phyloP scores from a whole-genome alignment of 805 yeast species.

The Candida chauliodis region DNA sequence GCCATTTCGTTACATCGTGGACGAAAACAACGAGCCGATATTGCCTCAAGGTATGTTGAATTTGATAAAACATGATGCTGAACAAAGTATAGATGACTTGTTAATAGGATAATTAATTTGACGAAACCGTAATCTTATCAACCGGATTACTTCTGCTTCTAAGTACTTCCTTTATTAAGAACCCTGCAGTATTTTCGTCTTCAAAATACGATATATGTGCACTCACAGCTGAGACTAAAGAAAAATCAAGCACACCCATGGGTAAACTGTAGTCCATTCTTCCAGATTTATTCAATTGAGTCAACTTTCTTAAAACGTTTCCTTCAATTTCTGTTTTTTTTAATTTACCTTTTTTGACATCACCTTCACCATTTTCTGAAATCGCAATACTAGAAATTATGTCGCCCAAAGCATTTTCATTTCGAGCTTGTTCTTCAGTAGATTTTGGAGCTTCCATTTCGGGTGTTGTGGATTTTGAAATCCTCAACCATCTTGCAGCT shows the following conservation, averaged over 20 bases:
- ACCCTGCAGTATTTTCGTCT: slow-evolving; percentile 79
- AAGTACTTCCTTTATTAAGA: slow-evolving; percentile 60
- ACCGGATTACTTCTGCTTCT: slow-evolving; percentile 19
- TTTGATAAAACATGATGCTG: slow-evolving; percentile 80
- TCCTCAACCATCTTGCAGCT: slow-evolving; percentile 36
- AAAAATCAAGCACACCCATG: slow-evolving; percentile 74
- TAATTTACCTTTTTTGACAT: slow-evolving; percentile 14
- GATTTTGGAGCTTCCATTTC: slow-evolving; percentile 2
- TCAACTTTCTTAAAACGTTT: slow-evolving; percentile 32
- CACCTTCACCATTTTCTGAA: slow-evolving; percentile 17
- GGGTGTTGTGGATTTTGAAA: slow-evolving; percentile 11
- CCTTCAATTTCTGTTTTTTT: slow-evolving; percentile 23
- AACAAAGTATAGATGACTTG: slow-evolving; percentile 75
- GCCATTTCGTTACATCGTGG: slow-evolving; percentile 91
- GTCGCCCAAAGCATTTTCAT: slow-evolving; percentile 41
- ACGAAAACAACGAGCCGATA: slow-evolving; percentile 64
- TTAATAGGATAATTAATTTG: slow-evolving; percentile 27
- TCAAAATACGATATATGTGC: slow-evolving; percentile 90
- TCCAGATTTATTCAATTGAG: slow-evolving; percentile 62
- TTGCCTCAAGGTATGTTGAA: slow-evolving; percentile 90
- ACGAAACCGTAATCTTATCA: slow-evolving; percentile 24
- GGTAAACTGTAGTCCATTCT: slow-evolving; percentile 80
- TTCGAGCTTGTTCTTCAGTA: slow-evolving; percentile 11
- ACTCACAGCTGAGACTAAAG: slow-evolving; percentile 73
- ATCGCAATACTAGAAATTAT: slow-evolving; percentile 28